Percentiles rank a stretch among this genome's conserved stretches.
phyloP scores from a whole-genome alignment of 106 monocot species.

The Iris macrosiphon region DNA sequence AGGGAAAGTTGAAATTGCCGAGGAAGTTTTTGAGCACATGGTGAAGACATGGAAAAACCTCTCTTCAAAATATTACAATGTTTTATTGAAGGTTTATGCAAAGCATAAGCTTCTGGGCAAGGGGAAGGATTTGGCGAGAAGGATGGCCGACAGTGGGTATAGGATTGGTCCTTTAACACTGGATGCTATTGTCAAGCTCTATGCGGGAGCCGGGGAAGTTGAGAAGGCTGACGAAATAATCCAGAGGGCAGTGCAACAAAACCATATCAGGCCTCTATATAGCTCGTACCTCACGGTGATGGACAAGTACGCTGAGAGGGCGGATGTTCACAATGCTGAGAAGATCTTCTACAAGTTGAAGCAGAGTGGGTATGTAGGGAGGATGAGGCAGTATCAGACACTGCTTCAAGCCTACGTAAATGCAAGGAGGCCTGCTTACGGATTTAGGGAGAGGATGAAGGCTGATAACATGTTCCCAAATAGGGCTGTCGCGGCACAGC shows the following conservation, averaged over 20 bases:
- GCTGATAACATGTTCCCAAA: slow-evolving; percentile 76
- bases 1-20: slow-evolving; percentile 55
- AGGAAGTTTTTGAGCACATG: slow-evolving; percentile 59
- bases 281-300: slow-evolving; percentile 38
- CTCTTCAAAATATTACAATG: slow-evolving; percentile 41
- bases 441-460: slow-evolving; percentile 89
- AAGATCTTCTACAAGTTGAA: slow-evolving; percentile 57
- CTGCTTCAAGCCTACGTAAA: slow-evolving; percentile 68
- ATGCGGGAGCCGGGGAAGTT: slow-evolving; percentile 55
- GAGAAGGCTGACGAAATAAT: slow-evolving; percentile 78
- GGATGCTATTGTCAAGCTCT: slow-evolving; percentile 61
- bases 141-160: slow-evolving; percentile 51
- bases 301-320: slow-evolving; percentile 46
- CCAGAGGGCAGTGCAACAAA: slow-evolving; percentile 40
- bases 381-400: slow-evolving; percentile 45
- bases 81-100: slow-evolving; percentile 65
- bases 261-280: slow-evolving; percentile 43
- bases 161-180: slow-evolving; percentile 43
- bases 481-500: slow-evolving; percentile 21
- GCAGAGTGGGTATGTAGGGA: slow-evolving; percentile 48
- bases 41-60: slow-evolving; percentile 31
- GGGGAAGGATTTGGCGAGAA: slow-evolving; percentile 60
- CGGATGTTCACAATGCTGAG: slow-evolving; percentile 77
- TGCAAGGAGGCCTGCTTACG: slow-evolving; percentile 69
- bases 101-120: slow-evolving; percentile 55